Evolutionary conservation across 2,329 filamentous ascomycete species (phyloP), one percentile per base, ranked within the genome.

Genomic region (Penicillium sp.): DNA sequence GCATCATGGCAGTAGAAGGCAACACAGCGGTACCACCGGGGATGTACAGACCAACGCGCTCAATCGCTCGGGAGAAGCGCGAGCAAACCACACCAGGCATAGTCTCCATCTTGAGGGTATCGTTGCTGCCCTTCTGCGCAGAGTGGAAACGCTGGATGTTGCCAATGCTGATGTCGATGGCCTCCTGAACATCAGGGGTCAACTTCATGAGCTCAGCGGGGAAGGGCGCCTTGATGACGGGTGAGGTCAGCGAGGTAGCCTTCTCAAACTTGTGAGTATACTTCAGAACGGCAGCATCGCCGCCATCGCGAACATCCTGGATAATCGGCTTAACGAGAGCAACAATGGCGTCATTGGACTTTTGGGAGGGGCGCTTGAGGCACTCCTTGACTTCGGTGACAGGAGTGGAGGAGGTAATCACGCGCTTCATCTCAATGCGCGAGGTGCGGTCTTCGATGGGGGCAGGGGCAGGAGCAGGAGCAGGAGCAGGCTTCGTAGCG

Each of bases 221-320:
- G 82, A 97, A 99, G 0, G 95, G 95, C 0, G 95, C 94, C 72
- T 88, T 90, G 65, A 99, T 83, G 15, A 99, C 93, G 0, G 94
- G 92, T 0, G 93, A 94, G 15, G 88, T 95, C 62, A 99, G 83
- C 2, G 91, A 94, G 0, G 92, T 96, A 0, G 94, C 95, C 81
- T 94, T 97, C 76, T 99, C 95, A 70, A 99, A 99, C 78, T 96
- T 97, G 85, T 97, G 93, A 1, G 95, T 98, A 78, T 97, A 98
- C 55, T 91, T 90, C 49, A 99, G 85, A 26, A 99, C 84, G 3
- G 92, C 93, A 71, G 90, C 90, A 79, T 99, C 95, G 57, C 95
- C 95, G 37, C 91, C 88, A 47, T 87, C 84, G 59, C 89, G 91
- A 59, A 99, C 90, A 53, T 93, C 91, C 61, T 94, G 88, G 73